Base-by-base conservation (phyloP, 331 rosid genomes). In the Rhamnella rubrinervis region DNA sequence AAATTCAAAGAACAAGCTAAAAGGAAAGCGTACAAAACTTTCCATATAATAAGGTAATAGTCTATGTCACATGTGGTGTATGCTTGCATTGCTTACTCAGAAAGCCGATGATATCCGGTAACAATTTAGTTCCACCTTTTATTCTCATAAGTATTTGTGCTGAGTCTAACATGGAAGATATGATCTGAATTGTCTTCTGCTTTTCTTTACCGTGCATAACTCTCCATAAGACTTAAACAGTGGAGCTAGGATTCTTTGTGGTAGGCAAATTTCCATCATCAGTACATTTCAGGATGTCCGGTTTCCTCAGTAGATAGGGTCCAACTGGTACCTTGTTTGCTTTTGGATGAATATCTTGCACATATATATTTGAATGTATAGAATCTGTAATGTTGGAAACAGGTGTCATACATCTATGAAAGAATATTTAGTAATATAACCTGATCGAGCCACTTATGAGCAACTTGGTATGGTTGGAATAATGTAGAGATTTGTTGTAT, bases 281-380 rank as follows among this genome's bases (percentile, higher is more conserved):
- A 68, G 68, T 79, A 56, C 85, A 82, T 79, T 77, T 85, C 21
- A 85, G 75, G 61, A 82, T 87, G 64, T 82, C 87, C 55, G 89
- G 85, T 61, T 61, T 85, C 58, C 75, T 67, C 55, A 76, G 53
- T 10, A 79, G 19, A 52, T 81, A 70, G 26, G 87, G 89, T 20
- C 85, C 89, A 10, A 56, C 73, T 1, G 89, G 87, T 12, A 85
- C 75, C 76, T 82, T 85, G 20, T 61, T 73, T 19, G 53, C 16
- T 65, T 72, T 79, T 41, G 89, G 89, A 59, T 85, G 87, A 74
- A 85, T 85, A 59, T 82, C 87, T 87, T 85, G 67, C 73, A 72
- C 28, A 62, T 18, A 21, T 21, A 53, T n/a, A 63, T 31, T 31
- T 31, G 35, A 31, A 31, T 31, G 35, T 31, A 31, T 31, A 31